Percentiles rank a stretch among this genome's conserved stretches.
Conservation (phyloP, 2,329 filamentous ascomycete species). For the Fusarium secorum region DNA sequence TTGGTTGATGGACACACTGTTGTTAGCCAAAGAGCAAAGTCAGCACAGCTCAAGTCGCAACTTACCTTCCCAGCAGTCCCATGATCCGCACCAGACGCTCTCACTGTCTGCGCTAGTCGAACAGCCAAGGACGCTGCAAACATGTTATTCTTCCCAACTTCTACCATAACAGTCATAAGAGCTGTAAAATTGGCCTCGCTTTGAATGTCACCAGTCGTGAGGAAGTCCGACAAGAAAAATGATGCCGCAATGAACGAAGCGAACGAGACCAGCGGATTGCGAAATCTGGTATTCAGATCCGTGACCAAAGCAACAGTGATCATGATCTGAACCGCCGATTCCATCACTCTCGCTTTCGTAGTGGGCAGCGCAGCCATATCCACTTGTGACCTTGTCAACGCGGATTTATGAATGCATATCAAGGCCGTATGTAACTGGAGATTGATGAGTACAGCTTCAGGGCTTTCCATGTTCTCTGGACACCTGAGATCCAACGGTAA, state of each 20-base stretch:
- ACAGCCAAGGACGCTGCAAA: slow-evolving; percentile 60
- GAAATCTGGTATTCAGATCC: slow-evolving; percentile 12
- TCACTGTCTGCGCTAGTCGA: slow-evolving; percentile 73
- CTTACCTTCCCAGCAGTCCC: slow-evolving; percentile 18
- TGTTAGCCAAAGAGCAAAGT: neutral
- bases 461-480: slow-evolving; percentile 25
- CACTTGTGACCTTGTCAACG: slow-evolving; percentile 8
- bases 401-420: slow-evolving; percentile 24
- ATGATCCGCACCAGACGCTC: slow-evolving; percentile 12
- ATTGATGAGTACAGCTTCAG: slow-evolving; percentile 26
- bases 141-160: slow-evolving; percentile 59
- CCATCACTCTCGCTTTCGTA: slow-evolving; percentile 6
- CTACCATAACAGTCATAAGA: slow-evolving; percentile 55
- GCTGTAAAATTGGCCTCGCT: slow-evolving; percentile 68
- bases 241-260: slow-evolving; percentile 24
- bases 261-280: slow-evolving; percentile 21
- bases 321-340: slow-evolving; percentile 28
- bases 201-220: neutral
- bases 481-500: slow-evolving; percentile 10
- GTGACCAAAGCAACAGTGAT: slow-evolving; percentile 25
- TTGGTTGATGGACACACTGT: too few species aligned
- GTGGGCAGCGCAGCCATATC: slow-evolving; percentile 7
- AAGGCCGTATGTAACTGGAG: slow-evolving; percentile 23
- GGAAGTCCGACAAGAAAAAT: slow-evolving; percentile 17
- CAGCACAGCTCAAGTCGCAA: accelerated